Evolutionary conservation across 345 rosid species (phyloP), one percentile per base, ranked within the genome.

Genomic region (thale cress (Arabidopsis thaliana)): DNA sequence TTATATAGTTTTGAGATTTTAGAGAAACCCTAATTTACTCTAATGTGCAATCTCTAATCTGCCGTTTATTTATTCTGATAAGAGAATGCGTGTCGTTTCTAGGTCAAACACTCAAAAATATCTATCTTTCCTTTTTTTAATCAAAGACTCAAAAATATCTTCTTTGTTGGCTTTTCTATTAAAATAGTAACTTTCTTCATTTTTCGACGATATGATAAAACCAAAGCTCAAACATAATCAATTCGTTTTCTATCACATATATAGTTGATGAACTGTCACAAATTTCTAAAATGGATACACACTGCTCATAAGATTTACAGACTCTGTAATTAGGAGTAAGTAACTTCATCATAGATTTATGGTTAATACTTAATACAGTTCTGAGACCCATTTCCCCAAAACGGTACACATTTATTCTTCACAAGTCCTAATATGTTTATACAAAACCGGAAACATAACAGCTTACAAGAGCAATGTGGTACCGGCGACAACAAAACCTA

Each of bases 401-500:
- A 57, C 45, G 24, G 23, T 53, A 58, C 66, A 71, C 63, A 71
- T 71, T 71, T 77, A 71, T 78, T 78, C 63, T 40, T 32, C 62
- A 71, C 51, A 71, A 25, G 41, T 34, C 60, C 80, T 77, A 69
- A 44, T 77, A 49, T 71, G 48, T 64, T 77, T 76, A 77, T 53
- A 70, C 66, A 64, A 62, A 63, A 37, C 74, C 69, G 1, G 5
- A 63, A 55, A 61, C 67, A 71, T 41, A 20, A 49, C 53, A 62
- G 13, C 36, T 77, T 77, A 71, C 67, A 46, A 48, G 28, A 77
- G 55, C 72, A 57, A 77, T 7, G 40, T 37, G 13, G 71, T 22
- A 57, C 67, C 61, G 2, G 55, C 76, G 4, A 77, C 72, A 48
- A 87, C 0, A 11, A 88, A 33, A 38, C 80, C 79, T 41, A 71